Conservation (phyloP, 176 grass and related monocot genomes). For the Hordeum vulgare region DNA sequence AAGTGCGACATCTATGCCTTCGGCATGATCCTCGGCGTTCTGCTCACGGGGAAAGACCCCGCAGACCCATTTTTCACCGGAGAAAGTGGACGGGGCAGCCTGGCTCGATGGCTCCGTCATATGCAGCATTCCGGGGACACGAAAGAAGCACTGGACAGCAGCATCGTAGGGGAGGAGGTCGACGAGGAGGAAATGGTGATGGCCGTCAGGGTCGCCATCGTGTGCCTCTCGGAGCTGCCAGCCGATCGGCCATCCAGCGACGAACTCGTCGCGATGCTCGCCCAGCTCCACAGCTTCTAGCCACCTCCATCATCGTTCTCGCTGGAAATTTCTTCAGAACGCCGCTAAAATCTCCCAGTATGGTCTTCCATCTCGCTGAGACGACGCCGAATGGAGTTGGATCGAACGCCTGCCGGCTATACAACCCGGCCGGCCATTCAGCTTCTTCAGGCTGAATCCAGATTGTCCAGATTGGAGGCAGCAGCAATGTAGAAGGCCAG, state of each 20-base stretch:
- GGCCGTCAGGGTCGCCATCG: slow-evolving; percentile 81
- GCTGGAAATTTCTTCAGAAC: neutral
- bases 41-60: slow-evolving; percentile 80
- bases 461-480: neutral
- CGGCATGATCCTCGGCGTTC: slow-evolving; percentile 66
- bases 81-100: slow-evolving; percentile 46
- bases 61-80: slow-evolving; percentile 59
- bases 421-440: neutral
- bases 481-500: neutral
- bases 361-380: neutral
- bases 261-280: slow-evolving; percentile 85
- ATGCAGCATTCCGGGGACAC: slow-evolving; percentile 72
- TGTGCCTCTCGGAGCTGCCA: slow-evolving; percentile 79
- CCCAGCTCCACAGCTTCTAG: slow-evolving; percentile 72
- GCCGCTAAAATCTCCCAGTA: neutral
- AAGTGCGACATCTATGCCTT: slow-evolving; percentile 95
- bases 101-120: slow-evolving; percentile 66
- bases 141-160: slow-evolving; percentile 66
- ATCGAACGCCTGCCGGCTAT: neutral
- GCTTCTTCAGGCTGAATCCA: neutral
- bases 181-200: slow-evolving; percentile 95
- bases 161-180: slow-evolving; percentile 52
- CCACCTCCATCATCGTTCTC: neutral
- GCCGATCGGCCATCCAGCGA: slow-evolving; percentile 86
- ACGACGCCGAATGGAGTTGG: neutral